Percentiles rank a stretch among this genome's conserved stretches.
phyloP scores from a whole-genome alignment of 1,284 basidiomycete species.

The Ceratobasidium sp. region DNA sequence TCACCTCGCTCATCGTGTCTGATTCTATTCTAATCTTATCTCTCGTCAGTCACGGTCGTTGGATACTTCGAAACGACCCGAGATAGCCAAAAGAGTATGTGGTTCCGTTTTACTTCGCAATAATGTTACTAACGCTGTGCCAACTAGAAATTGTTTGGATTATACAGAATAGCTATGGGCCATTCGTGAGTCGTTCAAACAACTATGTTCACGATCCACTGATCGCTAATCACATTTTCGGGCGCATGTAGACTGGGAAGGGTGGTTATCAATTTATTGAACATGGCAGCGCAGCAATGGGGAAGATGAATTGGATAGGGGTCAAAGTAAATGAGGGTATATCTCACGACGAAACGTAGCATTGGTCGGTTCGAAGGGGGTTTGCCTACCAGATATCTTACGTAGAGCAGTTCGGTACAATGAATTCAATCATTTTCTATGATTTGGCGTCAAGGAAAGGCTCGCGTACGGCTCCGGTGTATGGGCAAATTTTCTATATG shows the following conservation, averaged over 20 bases:
- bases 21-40: neutral
- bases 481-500: no score
- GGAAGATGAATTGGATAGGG: neutral
- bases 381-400: no score
- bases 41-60: neutral
- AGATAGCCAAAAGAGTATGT: neutral
- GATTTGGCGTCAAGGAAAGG: no score
- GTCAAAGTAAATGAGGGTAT: conserved; percentile 1
- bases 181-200: neutral
- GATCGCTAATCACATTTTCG: neutral
- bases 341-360: neutral
- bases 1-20: neutral
- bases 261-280: conserved; percentile 17
- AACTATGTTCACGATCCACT: neutral
- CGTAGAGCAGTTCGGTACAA: no score
- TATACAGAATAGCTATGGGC: conserved; percentile 24
- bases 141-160: conserved; percentile 7
- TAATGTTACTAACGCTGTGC: neutral
- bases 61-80: conserved; percentile 4
- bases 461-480: no score
- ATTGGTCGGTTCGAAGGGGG: neutral
- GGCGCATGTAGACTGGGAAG: conserved; percentile 3
- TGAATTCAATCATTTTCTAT: no score
- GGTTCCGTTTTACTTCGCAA: neutral
- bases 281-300: conserved; percentile 1